Evolutionary conservation across 2,329 filamentous ascomycete genomes (phyloP).

Genomic region (Macroventuria anomochaeta): DNA sequence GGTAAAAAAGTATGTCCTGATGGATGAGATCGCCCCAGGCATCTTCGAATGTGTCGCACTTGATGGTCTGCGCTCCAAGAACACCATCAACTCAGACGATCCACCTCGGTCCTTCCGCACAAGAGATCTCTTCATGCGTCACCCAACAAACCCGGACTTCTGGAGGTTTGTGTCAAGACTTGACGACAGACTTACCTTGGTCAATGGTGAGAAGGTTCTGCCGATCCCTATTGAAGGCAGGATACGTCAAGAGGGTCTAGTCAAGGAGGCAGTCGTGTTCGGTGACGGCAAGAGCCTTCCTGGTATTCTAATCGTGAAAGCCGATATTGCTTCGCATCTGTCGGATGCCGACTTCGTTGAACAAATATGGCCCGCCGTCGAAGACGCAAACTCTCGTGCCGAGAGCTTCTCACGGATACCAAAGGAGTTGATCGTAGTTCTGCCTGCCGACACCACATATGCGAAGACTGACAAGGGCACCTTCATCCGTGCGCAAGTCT

Average conservation of each 20-base stretch:
- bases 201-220: slow-evolving; percentile 60
- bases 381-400: slow-evolving; percentile 60
- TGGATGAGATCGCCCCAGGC: slow-evolving; percentile 45
- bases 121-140: slow-evolving; percentile 57
- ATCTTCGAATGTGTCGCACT: slow-evolving; percentile 53
- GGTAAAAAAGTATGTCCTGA: slow-evolving; percentile 53
- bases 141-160: slow-evolving; percentile 52
- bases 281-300: slow-evolving; percentile 61
- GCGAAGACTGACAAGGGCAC: slow-evolving; percentile 64
- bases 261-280: slow-evolving; percentile 65
- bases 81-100: slow-evolving; percentile 53
- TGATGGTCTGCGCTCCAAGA: slow-evolving; percentile 48
- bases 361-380: slow-evolving; percentile 58
- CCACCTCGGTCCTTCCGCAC: slow-evolving; percentile 56
- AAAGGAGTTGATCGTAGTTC: slow-evolving; percentile 59
- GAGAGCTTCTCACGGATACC: slow-evolving; percentile 61
- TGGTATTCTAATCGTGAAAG: slow-evolving; percentile 61
- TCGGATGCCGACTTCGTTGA: slow-evolving; percentile 56
- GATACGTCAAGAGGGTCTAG: slow-evolving; percentile 59
- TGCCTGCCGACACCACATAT: slow-evolving; percentile 55
- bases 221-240: slow-evolving; percentile 60
- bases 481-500: slow-evolving; percentile 60
- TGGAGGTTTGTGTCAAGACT: slow-evolving; percentile 57
- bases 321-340: slow-evolving; percentile 53
- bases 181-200: slow-evolving; percentile 56